Evolutionary conservation across 2,329 filamentous ascomycete genomes (phyloP).

Genomic region (Calonectria hawksworthii): DNA sequence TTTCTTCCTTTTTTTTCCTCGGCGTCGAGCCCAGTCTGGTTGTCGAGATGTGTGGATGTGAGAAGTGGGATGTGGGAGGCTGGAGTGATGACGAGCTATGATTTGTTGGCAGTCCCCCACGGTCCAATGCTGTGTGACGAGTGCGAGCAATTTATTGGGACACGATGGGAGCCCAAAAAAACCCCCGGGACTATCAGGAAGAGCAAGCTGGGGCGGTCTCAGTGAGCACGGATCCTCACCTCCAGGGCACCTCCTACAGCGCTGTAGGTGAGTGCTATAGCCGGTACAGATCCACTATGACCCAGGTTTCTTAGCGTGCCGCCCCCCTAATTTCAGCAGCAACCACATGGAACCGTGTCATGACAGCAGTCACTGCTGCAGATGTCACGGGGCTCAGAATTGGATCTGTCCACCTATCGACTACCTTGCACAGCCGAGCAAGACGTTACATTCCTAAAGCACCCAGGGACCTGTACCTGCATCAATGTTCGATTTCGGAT

Average conservation of each 20-base stretch:
- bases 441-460: not conserved
- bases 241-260: not conserved
- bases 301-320: not conserved
- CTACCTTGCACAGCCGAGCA: not conserved
- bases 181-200: not conserved
- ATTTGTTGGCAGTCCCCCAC: conserved; percentile 8
- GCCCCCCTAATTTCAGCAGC: not conserved
- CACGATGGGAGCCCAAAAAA: not conserved
- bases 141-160: conserved; percentile 2
- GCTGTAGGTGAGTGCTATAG: not conserved
- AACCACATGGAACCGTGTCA: not conserved
- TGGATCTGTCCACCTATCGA: not conserved
- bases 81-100: conserved; percentile 10
- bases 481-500: not conserved
- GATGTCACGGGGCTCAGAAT: not conserved
- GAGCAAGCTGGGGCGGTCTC: not conserved
- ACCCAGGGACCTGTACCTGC: not conserved
- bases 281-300: not conserved
- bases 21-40: not conserved
- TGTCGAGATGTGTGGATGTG: conserved; percentile 18
- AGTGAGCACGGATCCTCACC: conserved; percentile 3
- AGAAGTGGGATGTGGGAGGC: conserved; percentile 24
- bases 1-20: not conserved
- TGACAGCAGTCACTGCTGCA: not conserved
- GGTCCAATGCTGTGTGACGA: not conserved